Evolutionary conservation across 2,329 filamentous ascomycete genomes (phyloP).

Genomic region (Cladosporium colombiae): DNA sequence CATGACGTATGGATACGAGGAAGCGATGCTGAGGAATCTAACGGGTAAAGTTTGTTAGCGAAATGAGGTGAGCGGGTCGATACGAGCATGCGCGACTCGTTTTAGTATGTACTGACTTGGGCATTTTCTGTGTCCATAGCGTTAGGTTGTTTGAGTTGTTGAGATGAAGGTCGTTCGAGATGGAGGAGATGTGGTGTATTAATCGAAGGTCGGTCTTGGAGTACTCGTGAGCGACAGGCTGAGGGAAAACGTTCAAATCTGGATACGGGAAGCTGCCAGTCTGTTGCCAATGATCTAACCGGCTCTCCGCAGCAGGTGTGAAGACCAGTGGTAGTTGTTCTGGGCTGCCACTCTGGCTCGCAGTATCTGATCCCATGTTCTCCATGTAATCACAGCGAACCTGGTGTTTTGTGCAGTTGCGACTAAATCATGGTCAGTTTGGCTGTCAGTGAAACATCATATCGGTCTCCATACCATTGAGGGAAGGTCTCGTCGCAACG

Average conservation of each 20-base stretch:
- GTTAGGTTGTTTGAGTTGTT: conserved; percentile 76
- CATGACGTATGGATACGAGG: conserved; percentile 87
- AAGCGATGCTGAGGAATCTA: conserved; percentile 79
- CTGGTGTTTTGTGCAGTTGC: conserved; percentile 99
- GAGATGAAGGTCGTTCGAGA: conserved; percentile 79
- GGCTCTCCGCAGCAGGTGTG: conserved; percentile 79
- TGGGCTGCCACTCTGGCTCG: conserved; percentile 53
- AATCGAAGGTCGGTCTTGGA: conserved; percentile 78
- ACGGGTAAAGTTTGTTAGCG: conserved; percentile 35
- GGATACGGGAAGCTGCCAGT: conserved; percentile 85
- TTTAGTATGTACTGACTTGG: conserved; percentile 66
- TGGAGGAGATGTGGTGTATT: conserved; percentile 84
- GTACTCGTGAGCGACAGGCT: conserved; percentile 70
- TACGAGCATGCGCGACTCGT: conserved; percentile 24
- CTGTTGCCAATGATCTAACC: conserved; percentile 79
- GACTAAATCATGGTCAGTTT: conserved; percentile 54
- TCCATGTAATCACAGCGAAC: conserved; percentile 98
- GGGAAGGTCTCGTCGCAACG: conserved; percentile 97
- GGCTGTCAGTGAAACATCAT: background rate
- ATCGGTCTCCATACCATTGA: conserved; percentile 71
- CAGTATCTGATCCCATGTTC: conserved; percentile 65
- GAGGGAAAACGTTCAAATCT: conserved; percentile 73
- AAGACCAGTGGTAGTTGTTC: conserved; percentile 70
- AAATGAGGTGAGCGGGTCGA: conserved; percentile 21
- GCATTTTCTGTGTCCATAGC: conserved; percentile 89